phyloP scores from a whole-genome alignment of 2,329 filamentous ascomycete species.

The Ramichloridium luteum region DNA sequence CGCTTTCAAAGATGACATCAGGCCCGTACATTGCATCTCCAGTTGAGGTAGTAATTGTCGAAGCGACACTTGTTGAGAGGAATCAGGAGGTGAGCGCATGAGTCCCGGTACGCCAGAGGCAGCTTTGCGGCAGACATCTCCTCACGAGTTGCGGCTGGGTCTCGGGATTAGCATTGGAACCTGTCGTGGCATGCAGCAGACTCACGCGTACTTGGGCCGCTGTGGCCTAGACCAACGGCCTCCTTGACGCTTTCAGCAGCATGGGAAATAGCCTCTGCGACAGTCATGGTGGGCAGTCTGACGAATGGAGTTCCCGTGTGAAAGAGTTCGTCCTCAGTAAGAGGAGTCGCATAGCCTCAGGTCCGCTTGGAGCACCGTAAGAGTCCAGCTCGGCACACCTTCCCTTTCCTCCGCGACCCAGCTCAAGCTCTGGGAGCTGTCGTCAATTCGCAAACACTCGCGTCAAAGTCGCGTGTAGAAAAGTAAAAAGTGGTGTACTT shows the following conservation, averaged over 20 bases:
- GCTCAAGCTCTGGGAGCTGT: neutral
- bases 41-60: slow-evolving; percentile 86
- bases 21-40: slow-evolving; percentile 82
- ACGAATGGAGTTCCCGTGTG: too few relatives aligned
- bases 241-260: slow-evolving; percentile 29
- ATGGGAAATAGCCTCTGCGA: slow-evolving; percentile 25
- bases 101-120: slow-evolving; percentile 84
- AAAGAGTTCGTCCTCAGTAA: too few relatives aligned
- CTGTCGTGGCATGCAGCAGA: slow-evolving; percentile 1
- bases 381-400: neutral
- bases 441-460: neutral
- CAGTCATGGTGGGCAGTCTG: slow-evolving; percentile 19
- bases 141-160: slow-evolving; percentile 64
- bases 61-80: slow-evolving; percentile 89
- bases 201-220: slow-evolving; percentile 25
- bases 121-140: slow-evolving; percentile 88
- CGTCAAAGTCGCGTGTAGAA: neutral
- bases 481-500: neutral
- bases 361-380: too few relatives aligned
- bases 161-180: slow-evolving; percentile 7
- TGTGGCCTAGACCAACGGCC: slow-evolving; percentile 33
- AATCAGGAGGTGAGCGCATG: slow-evolving; percentile 87
- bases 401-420: neutral
- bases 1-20: neutral
- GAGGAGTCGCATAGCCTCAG: too few relatives aligned